Evolutionary conservation across 345 rosid species (phyloP).

Genomic region (Sisymbrium altissimum): DNA sequence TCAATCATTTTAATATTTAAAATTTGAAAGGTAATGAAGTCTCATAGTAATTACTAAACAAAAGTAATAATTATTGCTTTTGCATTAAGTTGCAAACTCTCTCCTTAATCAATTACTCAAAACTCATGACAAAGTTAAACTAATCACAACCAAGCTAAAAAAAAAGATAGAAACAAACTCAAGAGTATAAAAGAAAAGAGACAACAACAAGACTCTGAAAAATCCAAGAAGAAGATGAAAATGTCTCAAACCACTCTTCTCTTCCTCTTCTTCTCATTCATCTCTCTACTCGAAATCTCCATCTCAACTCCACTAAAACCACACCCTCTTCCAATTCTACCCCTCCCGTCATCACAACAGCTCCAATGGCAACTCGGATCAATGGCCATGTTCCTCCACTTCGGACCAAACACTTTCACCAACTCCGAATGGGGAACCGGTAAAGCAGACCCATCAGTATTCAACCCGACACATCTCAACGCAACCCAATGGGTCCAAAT

Average conservation of each 20-base stretch:
- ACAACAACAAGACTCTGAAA: background rate
- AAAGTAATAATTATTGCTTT: background rate
- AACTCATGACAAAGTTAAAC: background rate
- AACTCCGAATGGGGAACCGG: conserved; percentile 91
- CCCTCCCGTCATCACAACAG: conserved; percentile 70
- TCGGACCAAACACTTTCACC: conserved; percentile 88
- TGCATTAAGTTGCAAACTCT: background rate
- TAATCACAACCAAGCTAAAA: background rate
- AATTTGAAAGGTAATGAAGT: background rate
- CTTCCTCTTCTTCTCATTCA: conserved; percentile 4
- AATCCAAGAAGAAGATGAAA: background rate
- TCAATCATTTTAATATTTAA: background rate
- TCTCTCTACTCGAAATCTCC: conserved; percentile 26
- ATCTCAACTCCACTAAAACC: conserved; percentile 38
- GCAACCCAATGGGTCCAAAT: conserved; percentile 81
- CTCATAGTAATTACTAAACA: background rate
- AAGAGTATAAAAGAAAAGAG: background rate
- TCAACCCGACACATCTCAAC: conserved; percentile 60
- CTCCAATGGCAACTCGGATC: conserved; percentile 80
- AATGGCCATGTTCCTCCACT: conserved; percentile 79
- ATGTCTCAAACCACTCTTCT: conserved; percentile 22
- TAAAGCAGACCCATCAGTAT: conserved; percentile 57
- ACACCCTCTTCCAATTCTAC: conserved; percentile 79
- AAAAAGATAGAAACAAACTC: background rate
- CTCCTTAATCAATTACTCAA: background rate